Evolutionary conservation across 306 rosid species (phyloP).

Genomic region (Ceratonia siliqua): DNA sequence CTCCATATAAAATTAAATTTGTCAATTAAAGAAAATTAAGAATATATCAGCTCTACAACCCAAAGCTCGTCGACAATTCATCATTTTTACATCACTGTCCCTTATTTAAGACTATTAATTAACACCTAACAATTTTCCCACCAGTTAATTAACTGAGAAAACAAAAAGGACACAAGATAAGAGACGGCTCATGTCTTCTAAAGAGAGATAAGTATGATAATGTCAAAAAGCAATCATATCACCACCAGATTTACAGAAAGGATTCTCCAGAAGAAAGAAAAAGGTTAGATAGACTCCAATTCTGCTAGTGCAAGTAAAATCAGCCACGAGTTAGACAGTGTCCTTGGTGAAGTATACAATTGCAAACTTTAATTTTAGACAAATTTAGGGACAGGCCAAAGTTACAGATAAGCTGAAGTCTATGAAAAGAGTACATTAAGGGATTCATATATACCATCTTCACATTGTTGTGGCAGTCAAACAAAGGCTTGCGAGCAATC

Average conservation of each 20-base stretch:
- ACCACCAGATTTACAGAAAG: background rate
- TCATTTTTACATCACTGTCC: background rate
- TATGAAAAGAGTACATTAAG: slow-evolving; percentile 21
- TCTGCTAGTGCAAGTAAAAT: background rate
- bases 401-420: slow-evolving; percentile 11
- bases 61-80: background rate
- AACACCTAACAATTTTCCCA: background rate
- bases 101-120: background rate
- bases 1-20: background rate
- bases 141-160: background rate
- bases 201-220: background rate
- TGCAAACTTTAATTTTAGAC: background rate
- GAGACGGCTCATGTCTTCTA: background rate
- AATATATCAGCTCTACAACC: background rate
- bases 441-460: slow-evolving; percentile 70
- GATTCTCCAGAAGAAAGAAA: slow-evolving; percentile 1
- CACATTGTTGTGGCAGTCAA: slow-evolving; percentile 90
- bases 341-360: background rate
- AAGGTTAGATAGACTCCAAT: background rate
- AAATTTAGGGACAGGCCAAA: background rate
- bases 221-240: background rate
- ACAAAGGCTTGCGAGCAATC: slow-evolving; percentile 79
- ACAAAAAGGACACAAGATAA: background rate
- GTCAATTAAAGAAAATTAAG: background rate
- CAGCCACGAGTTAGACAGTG: background rate